Evolutionary conservation across 805 yeast genomes (phyloP), one percentile per base, ranked within the genome.

Genomic region (Sungouiozyma ichnusensis): DNA sequence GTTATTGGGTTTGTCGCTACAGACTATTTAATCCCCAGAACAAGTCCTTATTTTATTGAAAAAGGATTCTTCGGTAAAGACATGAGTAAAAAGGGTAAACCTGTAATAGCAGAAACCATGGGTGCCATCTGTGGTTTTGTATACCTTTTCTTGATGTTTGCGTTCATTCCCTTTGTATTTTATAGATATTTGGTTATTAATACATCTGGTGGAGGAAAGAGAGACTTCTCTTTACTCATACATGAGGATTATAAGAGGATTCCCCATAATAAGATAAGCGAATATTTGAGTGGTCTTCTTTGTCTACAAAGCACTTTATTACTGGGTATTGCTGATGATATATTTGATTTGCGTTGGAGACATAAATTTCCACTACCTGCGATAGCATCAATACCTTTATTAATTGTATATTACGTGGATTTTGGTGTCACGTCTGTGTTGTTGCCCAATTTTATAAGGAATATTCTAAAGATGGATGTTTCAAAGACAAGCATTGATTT

Each of bases 351-450:
- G 48, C 74, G 95, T 52, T 92, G 99, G 99, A 73, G 99, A 57
- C 95, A 92, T 66, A 92, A 92, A 68, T 86, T 92, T 65, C 86
- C 92, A 54, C 59, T 92, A 50, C 99, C 99, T 0, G 95, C 95
- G 0, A 77, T 92, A 42, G 96, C 96, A 0, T 80, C 95, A 1
- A 77, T 92, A 36, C 99, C 99, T 4, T 69, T 92, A 52, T 69
- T 92, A 44, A 75, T 90, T 15, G 95, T 92, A 2, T 92, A 92
- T 63, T 87, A 85, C 52, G 86, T 88, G 44, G 97, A 92, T 62
- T 90, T 85, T 62, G 94, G 95, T 45, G 85, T 85, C 35, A 92
- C 99, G 0, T 77, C 81, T 34, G 82, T 92, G 7, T 74, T 85
- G 44, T 71, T 92, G 3, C 99, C 99, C 2, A 72, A 72, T 33